A percentile compares a stretch with the other conserved stretches of the same genome.
phyloP scores from a whole-genome alignment of 768 basidiomycete genomes.

The Clathrus columnatus region DNA sequence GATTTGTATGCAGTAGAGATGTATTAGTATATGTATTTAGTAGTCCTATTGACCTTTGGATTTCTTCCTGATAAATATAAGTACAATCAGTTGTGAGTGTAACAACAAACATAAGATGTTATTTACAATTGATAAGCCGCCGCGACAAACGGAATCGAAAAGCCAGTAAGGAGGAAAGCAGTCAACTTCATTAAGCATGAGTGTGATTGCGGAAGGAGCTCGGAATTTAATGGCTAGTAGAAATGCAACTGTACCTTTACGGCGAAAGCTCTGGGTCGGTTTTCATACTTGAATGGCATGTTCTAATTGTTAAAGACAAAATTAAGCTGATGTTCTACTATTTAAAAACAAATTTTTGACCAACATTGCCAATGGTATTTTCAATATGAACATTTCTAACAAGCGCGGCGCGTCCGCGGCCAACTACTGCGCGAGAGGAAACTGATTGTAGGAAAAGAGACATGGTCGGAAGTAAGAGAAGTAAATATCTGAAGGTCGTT shows the following conservation, averaged over 20 bases:
- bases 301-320: constrained; percentile 17
- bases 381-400: constrained; percentile 39
- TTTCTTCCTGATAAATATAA: background rate
- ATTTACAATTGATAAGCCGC: constrained; percentile 57
- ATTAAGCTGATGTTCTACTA: constrained; percentile 17
- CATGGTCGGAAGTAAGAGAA: constrained; percentile 1
- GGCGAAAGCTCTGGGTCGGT: constrained; percentile 24
- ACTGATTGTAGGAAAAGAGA: constrained; percentile 6
- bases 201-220: background rate
- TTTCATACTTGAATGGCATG: constrained; percentile 27
- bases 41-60: constrained; percentile 1
- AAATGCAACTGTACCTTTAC: constrained; percentile 24
- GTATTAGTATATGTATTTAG: background rate
- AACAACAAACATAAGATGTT: background rate
- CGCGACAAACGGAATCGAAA: constrained; percentile 60
- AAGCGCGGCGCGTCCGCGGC: constrained; percentile 37
- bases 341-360: constrained; percentile 36
- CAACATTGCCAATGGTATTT: constrained; percentile 10
- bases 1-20: background rate
- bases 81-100: background rate
- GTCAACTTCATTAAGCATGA: constrained; percentile 19
- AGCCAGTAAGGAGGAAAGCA: constrained; percentile 44
- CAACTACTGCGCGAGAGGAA: constrained; percentile 23
- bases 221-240: background rate
- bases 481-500: background rate